Base-by-base conservation (phyloP, 495 filamentous ascomycete genomes). In the Talaromyces ruber region DNA sequence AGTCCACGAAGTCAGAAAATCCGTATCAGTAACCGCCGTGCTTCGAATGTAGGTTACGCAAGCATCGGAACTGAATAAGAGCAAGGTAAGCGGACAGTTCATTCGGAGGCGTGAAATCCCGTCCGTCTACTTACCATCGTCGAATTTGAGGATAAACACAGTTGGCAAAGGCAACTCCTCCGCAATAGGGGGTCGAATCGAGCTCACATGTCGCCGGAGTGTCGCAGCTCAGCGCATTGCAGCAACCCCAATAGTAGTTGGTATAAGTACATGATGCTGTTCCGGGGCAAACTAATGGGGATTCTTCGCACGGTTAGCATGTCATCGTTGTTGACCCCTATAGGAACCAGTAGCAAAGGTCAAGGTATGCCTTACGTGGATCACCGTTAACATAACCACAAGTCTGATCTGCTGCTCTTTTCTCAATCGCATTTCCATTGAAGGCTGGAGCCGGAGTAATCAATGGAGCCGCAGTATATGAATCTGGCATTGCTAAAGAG, bases 221-320 rank as follows among this genome's bases (percentile, higher is more conserved):
- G 21, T 58, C 24, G 21, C 54, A 58, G 14, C 28, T 7, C 9
- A 58, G 26, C n/a, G 8, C 12, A 22, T 32, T 24, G 26, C 54
- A 58, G 21, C 54, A 58, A 8, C 54, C 54, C 54, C 54, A 58
- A 37, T 58, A 58, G 24, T 58, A 58, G 24, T 30, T 32, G 21
- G 8, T 18, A 4, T 34, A 58, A 5, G 54, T 22, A 24, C 54
- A 58, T 22, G 54, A 32, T 21, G 54, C 6, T 8, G 30, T 58
- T 4, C 54, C 54, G 14, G 54, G 54, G 14, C 54, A 58, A 16
- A 34, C 21, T 11, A 58, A 21, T 3, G 54, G 54, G 4, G 54
- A 58, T 6, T 58, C 54, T 58, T 53, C 22, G 18, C 14, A 45
- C 18, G 6, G 39, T 45, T 45, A 45, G 39, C 14, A 53, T 21